Percentiles rank a stretch among this genome's conserved stretches.
Evolutionary conservation across 2,329 filamentous ascomycete genomes (phyloP).

Genomic region (Immersiporthe knoxdaviesiana): DNA sequence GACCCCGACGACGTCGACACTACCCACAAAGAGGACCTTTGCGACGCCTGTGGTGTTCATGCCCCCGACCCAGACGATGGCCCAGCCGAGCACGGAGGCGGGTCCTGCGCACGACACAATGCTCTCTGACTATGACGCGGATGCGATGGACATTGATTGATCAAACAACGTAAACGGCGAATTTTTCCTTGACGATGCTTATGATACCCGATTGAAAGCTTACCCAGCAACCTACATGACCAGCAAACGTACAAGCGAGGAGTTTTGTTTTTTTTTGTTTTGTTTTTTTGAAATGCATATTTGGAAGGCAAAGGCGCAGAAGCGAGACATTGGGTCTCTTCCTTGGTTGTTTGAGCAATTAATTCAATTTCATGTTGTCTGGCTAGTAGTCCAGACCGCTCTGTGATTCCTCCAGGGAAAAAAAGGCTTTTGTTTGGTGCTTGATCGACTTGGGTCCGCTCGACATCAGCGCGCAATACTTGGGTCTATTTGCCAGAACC

Average conservation of each 20-base stretch:
- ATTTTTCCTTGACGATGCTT: slow-evolving; percentile 11
- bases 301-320: not conserved
- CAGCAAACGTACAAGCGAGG: slow-evolving; percentile 15
- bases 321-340: not conserved
- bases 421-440: slow-evolving; percentile 10
- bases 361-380: not conserved
- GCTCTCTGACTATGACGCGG: slow-evolving; percentile 49
- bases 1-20: not conserved
- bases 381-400: slow-evolving; percentile 17
- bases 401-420: slow-evolving; percentile 28
- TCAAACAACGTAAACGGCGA: slow-evolving; percentile 23
- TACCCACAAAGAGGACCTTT: slow-evolving; percentile 14
- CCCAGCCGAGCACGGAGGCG: slow-evolving; percentile 3
- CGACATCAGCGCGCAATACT: not conserved
- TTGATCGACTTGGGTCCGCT: not conserved
- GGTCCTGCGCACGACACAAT: too few species aligned
- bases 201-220: slow-evolving; percentile 31
- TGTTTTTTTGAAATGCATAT: not conserved
- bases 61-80: not conserved
- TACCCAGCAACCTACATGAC: slow-evolving; percentile 23
- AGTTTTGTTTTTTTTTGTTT: not conserved
- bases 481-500: not conserved
- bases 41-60: slow-evolving; percentile 25
- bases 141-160: slow-evolving; percentile 70
- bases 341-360: not conserved